Conservation (phyloP, 164 flowering plant species). For the Stephania japonica region DNA sequence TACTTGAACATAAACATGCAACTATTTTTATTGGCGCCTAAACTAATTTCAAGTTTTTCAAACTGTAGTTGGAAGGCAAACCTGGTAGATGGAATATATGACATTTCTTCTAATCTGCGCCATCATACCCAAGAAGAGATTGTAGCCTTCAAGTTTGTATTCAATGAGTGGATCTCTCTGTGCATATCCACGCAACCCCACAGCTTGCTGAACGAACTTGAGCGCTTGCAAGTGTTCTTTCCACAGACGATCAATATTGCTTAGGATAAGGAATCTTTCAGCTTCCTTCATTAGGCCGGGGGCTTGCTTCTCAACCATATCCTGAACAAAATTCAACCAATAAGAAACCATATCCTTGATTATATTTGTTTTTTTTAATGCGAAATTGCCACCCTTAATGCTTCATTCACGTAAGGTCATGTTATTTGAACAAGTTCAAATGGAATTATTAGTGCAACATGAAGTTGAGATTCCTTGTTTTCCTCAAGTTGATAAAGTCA, state of each 20-base stretch:
- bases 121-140: constrained; percentile 96
- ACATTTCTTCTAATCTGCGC: constrained; percentile 95
- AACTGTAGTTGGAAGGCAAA: constrained; percentile 16
- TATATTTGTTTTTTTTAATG: background rate
- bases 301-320: constrained; percentile 78
- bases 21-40: background rate
- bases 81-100: constrained; percentile 97
- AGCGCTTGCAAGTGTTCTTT: constrained; percentile 96
- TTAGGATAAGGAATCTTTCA: constrained; percentile 78
- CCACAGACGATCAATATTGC: constrained; percentile 96
- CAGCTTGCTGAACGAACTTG: constrained; percentile 98
- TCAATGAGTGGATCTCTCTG: constrained; percentile 98
- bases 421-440: background rate
- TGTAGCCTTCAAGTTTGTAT: constrained; percentile 97
- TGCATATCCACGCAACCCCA: constrained; percentile 96
- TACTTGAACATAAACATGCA: background rate
- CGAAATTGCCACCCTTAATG: background rate
- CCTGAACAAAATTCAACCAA: constrained; percentile 34
- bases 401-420: background rate
- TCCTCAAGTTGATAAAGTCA: background rate
- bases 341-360: background rate
- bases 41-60: background rate
- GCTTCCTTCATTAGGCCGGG: constrained; percentile 97
- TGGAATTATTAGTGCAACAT: background rate
- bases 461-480: background rate